Conservation (phyloP, 2,329 filamentous ascomycete species). For the Colletotrichum lupini region DNA sequence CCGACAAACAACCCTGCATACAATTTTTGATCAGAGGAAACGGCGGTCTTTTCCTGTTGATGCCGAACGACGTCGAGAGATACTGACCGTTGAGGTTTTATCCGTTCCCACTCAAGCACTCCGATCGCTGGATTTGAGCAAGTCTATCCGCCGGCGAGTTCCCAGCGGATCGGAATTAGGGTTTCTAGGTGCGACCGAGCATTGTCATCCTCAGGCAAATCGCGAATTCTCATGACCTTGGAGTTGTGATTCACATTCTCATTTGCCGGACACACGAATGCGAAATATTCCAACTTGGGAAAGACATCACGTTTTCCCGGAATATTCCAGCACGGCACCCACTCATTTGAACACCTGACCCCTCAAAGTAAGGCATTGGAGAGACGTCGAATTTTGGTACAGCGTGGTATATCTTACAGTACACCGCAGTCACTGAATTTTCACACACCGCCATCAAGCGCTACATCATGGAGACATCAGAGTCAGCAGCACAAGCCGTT, state of each 20-base stretch:
- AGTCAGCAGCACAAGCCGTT: background rate
- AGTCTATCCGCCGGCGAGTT: background rate
- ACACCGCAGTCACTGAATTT: background rate
- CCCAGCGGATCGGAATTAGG: background rate
- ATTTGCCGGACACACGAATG: background rate
- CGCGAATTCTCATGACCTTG: background rate
- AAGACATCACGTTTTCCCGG: too few species aligned
- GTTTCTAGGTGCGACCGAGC: background rate
- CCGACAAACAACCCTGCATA: conserved; percentile 13
- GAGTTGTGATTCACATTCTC: background rate
- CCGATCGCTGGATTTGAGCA: background rate
- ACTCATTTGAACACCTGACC: background rate
- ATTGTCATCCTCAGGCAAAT: background rate
- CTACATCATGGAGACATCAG: conserved; percentile 25
- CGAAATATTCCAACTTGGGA: background rate
- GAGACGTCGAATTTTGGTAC: background rate
- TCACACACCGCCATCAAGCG: background rate
- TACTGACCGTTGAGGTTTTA: background rate
- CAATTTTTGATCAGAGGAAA: conserved; percentile 26
- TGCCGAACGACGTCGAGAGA: conserved; percentile 11
- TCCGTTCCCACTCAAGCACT: background rate
- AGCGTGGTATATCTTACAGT: background rate
- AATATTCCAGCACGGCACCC: background rate
- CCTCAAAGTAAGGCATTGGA: background rate
- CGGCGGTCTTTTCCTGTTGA: background rate